Conservation (phyloP, 495 filamentous ascomycete species). For the Recurvomyces mirabilis region DNA sequence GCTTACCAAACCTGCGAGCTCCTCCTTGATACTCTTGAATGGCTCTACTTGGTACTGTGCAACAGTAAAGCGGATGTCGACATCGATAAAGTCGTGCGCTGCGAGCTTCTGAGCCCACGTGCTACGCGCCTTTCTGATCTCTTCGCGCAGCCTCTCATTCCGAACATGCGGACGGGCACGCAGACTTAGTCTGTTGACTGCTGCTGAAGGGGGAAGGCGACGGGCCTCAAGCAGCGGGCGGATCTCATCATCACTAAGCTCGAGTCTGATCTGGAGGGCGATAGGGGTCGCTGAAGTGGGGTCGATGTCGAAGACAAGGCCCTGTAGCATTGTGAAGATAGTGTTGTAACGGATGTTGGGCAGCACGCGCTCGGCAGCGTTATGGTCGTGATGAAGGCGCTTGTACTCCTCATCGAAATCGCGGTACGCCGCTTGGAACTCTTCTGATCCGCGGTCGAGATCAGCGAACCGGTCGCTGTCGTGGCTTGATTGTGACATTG, state of each 20-base stretch:
- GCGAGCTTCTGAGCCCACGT: not conserved
- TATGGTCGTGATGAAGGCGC: too few relatives aligned
- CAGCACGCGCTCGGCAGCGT: too few relatives aligned
- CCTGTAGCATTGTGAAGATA: too few relatives aligned
- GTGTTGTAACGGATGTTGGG: too few relatives aligned
- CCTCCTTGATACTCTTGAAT: slow-evolving; percentile 3
- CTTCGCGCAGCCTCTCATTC: not conserved
- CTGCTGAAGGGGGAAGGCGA: not conserved
- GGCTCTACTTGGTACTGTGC: slow-evolving; percentile 4
- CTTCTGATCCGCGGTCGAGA: too few relatives aligned
- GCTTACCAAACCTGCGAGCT: not conserved
- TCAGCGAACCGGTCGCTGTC: too few relatives aligned
- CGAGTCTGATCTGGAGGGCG: not conserved
- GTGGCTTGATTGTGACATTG: not conserved
- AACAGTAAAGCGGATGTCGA: slow-evolving; percentile 3
- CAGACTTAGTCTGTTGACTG: not conserved
- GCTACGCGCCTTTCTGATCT: not conserved
- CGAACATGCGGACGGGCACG: too few relatives aligned
- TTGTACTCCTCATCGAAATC: too few relatives aligned
- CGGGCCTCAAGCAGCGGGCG: not conserved
- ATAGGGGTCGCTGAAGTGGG: slow-evolving; percentile 4
- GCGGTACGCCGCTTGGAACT: too few relatives aligned
- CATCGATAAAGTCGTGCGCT: not conserved
- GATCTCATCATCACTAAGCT: not conserved
- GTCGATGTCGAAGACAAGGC: slow-evolving; percentile 5